These are phyloP conservation scores for Chrysochromulina parva DNA, from an alignment of 78 protist species.

Conservation along the genomic window DNA sequence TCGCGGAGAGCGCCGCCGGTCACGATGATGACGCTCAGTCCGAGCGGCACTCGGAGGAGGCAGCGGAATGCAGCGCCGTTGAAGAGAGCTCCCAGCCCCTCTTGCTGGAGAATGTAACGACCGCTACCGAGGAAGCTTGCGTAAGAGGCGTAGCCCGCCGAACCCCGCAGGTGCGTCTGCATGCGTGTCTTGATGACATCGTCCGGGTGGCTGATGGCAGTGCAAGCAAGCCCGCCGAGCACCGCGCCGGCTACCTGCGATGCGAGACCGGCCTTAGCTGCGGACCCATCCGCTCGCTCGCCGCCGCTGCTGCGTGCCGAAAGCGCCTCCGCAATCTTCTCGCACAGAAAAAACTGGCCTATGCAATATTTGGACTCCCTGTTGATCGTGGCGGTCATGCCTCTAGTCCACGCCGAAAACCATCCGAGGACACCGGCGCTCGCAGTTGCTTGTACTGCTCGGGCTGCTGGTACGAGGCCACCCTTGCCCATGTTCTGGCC, in stretches of 20 bases:
- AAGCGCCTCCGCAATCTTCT: neutral
- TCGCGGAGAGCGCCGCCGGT: too few relatives aligned
- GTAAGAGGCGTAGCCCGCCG: neutral
- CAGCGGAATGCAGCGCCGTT: neutral
- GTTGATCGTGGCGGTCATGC: neutral
- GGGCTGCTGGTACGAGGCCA: neutral
- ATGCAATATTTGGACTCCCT: neutral
- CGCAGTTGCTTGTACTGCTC: neutral
- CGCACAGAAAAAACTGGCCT: neutral
- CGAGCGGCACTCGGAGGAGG: neutral
- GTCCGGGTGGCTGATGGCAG: neutral
- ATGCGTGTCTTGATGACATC: constrained; percentile 9
- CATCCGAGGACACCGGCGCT: too few relatives aligned
- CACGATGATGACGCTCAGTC: neutral
- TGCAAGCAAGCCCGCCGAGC: neutral
- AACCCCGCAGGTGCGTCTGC: neutral
- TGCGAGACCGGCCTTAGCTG: neutral
- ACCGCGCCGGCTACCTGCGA: neutral
- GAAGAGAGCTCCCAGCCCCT: neutral
- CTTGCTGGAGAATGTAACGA: neutral
- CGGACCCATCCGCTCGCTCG: too few relatives aligned
- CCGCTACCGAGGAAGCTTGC: neutral
- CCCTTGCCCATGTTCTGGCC: neutral
- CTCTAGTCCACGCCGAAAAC: neutral
- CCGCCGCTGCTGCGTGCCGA: neutral